Conservation (phyloP, 2,329 filamentous ascomycete species). For the Periconia digitata region DNA sequence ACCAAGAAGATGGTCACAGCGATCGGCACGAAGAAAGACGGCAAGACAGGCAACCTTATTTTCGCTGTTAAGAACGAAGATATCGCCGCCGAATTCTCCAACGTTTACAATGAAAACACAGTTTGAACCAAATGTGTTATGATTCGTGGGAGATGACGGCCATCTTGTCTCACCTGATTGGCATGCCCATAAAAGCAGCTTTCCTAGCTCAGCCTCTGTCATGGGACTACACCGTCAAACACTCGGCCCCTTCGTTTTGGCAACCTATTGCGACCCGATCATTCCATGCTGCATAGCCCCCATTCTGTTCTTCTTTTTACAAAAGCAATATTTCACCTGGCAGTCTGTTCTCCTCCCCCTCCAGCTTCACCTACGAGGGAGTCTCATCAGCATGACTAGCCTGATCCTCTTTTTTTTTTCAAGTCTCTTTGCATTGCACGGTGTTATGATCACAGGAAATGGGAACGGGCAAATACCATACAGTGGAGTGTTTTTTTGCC, state of each 20-base stretch:
- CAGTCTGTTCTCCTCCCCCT: background rate
- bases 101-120: conserved; percentile 30
- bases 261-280: too few relatives aligned
- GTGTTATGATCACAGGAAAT: background rate
- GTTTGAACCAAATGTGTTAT: too few relatives aligned
- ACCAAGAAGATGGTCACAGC: conserved; percentile 35
- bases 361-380: background rate
- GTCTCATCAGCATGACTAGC: background rate
- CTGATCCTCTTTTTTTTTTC: background rate
- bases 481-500: background rate
- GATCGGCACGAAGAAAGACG: conserved; percentile 25
- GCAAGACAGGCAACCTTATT: conserved; percentile 22
- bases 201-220: too few relatives aligned
- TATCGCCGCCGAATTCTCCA: conserved; percentile 31
- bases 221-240: too few relatives aligned
- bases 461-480: background rate
- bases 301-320: too few relatives aligned
- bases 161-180: too few relatives aligned
- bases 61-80: conserved; percentile 33
- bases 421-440: background rate
- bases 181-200: too few relatives aligned
- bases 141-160: too few relatives aligned
- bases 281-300: too few relatives aligned
- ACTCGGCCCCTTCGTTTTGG: too few relatives aligned
- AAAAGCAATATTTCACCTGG: too few relatives aligned